Evolutionary conservation across 306 rosid species (phyloP).

Genomic region (Trifolium dubium): DNA sequence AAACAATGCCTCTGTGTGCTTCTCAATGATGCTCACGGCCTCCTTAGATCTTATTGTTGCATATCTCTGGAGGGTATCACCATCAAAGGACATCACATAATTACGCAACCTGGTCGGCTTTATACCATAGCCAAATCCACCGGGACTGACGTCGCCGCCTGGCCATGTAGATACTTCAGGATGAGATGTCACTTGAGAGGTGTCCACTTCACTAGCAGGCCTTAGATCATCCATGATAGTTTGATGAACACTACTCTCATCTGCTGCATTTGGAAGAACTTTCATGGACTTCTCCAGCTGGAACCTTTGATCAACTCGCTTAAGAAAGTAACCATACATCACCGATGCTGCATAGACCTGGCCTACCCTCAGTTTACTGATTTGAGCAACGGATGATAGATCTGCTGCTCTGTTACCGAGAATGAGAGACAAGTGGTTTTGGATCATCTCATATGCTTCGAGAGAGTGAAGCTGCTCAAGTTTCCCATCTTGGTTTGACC

Average conservation of each 20-base stretch:
- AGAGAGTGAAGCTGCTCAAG: conserved; percentile 76
- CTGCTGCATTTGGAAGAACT: conserved; percentile 56
- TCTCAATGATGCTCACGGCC: conserved; percentile 86
- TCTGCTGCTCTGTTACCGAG: conserved; percentile 71
- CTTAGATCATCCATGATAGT: conserved; percentile 50
- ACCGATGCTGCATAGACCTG: conserved; percentile 96
- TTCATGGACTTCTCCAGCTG: conserved; percentile 95
- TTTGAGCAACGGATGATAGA: conserved; percentile 66
- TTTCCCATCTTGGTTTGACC: conserved; percentile 69
- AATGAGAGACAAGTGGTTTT: conserved; percentile 80
- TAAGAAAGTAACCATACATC: conserved; percentile 95
- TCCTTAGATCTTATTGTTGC: conserved; percentile 90
- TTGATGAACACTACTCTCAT: conserved; percentile 47
- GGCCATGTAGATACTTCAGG: conserved; percentile 68
- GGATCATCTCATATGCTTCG: conserved; percentile 93
- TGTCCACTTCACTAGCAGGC: conserved; percentile 44
- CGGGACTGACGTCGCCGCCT: conserved; percentile 56
- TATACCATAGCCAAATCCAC: conserved; percentile 54
- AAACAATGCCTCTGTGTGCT: conserved; percentile 93
- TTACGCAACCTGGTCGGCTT: conserved; percentile 74
- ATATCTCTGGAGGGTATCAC: conserved; percentile 82
- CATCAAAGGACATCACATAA: conserved; percentile 88
- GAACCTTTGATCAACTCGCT: conserved; percentile 92
- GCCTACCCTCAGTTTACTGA: conserved; percentile 88
- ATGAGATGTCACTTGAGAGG: conserved; percentile 56